Evolutionary conservation across 148 eudicot species (phyloP), one percentile per base, ranked within the genome.

Genomic region (Limonium bicolor): DNA sequence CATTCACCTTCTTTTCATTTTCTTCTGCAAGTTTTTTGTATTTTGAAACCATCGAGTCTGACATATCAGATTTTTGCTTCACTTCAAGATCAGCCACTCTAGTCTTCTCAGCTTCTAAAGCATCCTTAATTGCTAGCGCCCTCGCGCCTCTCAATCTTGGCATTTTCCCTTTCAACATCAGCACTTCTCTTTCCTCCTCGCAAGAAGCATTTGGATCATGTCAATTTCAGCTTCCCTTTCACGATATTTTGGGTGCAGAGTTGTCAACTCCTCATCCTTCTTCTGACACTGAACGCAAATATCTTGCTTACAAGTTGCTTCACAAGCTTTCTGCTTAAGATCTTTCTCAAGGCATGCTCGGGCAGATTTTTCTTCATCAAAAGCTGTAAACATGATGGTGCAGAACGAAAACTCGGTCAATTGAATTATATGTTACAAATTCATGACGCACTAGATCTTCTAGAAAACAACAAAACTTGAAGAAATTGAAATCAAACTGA

Each of bases 111-210:
- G 23, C 36, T 59, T 70, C 61, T 27, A 69, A 3, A 40, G 46
- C 54, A 59, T 63, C 63, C 62, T 37, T 34, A 9, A 75, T 60
- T 30, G 73, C 67, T 31, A 47, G 43, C 51, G 61, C 63, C 48
- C 64, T 72, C 63, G n/a, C 64, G 65, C 72, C 52, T 84, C 69
- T 66, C 82, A 6, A 48, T 10, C 6, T 71, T 72, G 43, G 71
- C 76, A 37, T 50, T 55, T 54, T 60, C 64, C 59, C 51, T 66
- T 36, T 55, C 85, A 30, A 18, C 39, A 38, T 50, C 66, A 24
- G 71, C 71, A 56, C 41, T 36, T 17, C 38, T 54, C 39, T 43
- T 66, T 37, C 63, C 63, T 65, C 48, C 63, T 72, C 36, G 47
- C 50, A 48, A 76, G 51, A 36, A 70, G 67, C 46, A 59, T 59